A percentile compares a stretch with the other conserved stretches of the same genome.
These are phyloP conservation scores for Trichophyton equinum DNA, from an alignment of 2,329 filamentous ascomycete species.

Conservation along the genomic window DNA sequence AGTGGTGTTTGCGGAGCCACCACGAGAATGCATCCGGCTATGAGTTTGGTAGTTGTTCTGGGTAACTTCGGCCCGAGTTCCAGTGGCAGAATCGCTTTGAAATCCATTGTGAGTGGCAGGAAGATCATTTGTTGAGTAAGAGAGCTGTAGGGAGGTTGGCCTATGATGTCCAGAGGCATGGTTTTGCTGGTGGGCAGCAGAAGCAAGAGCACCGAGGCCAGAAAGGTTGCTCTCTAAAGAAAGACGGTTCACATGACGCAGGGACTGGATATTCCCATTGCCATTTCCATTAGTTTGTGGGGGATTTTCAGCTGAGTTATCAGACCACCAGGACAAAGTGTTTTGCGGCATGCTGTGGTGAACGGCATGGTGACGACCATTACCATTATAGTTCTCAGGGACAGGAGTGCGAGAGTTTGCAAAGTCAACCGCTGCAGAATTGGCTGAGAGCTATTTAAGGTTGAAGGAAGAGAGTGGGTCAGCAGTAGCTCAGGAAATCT, in stretches of 20 bases:
- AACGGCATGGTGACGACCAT: constrained; percentile 55
- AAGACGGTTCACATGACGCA: constrained; percentile 31
- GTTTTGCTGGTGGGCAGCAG: constrained; percentile 14
- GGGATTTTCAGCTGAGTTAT: constrained; percentile 20
- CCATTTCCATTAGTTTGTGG: constrained; percentile 17
- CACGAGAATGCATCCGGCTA: constrained; percentile 39
- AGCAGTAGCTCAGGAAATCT: background rate
- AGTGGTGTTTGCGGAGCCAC: constrained; percentile 6
- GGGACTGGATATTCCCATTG: constrained; percentile 4
- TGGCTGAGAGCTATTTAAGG: constrained; percentile 55
- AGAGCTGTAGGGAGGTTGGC: constrained; percentile 52
- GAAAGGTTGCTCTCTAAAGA: constrained; percentile 30
- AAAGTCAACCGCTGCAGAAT: constrained; percentile 68
- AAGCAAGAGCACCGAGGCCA: background rate
- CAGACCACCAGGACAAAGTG: constrained; percentile 32
- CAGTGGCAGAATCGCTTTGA: constrained; percentile 36
- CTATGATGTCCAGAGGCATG: constrained; percentile 34
- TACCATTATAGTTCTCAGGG: constrained; percentile 52
- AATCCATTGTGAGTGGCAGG: constrained; percentile 62
- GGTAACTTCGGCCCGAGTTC: constrained; percentile 48
- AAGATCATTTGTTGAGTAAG: constrained; percentile 81
- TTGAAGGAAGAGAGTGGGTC: background rate
- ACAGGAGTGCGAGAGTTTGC: constrained; percentile 56
- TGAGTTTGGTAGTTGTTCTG: constrained; percentile 57
- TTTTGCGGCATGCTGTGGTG: constrained; percentile 49